Evolutionary conservation across 345 rosid genomes (phyloP).

Genomic region (Hibiscus tridactylites): DNA sequence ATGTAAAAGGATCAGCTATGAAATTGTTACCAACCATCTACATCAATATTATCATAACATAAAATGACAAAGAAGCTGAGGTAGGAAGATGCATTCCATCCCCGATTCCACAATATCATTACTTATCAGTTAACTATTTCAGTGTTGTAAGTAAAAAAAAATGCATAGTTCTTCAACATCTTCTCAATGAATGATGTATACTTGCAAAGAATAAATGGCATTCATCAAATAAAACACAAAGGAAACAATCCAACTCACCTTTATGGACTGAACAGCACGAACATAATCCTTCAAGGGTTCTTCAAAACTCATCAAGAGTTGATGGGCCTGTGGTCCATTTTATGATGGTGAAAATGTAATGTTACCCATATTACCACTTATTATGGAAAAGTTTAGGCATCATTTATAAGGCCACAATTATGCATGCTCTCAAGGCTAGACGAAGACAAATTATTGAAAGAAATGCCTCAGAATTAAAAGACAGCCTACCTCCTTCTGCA

Average conservation of each 20-base stretch:
- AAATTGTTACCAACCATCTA: not conserved
- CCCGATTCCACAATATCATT: not conserved
- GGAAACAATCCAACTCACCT: conserved; percentile 29
- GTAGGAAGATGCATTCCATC: not conserved
- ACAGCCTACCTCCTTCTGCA: conserved; percentile 77
- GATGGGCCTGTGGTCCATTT: conserved; percentile 58
- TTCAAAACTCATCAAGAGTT: conserved; percentile 86
- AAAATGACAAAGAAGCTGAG: not conserved
- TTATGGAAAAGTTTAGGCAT: not conserved
- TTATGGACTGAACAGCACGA: conserved; percentile 86
- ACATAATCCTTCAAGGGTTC: conserved; percentile 97
- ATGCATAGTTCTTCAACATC: not conserved
- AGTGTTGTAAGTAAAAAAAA: not conserved
- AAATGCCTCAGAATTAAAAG: conserved; percentile 7
- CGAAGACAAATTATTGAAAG: not conserved
- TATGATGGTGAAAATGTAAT: conserved; percentile 5
- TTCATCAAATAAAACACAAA: not conserved
- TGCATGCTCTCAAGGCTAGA: not conserved
- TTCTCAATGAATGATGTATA: not conserved
- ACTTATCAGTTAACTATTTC: not conserved
- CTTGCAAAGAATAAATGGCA: not conserved
- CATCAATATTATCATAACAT: not conserved
- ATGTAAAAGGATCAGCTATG: conserved; percentile 8
- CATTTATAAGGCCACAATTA: not conserved
- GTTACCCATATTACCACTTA: not conserved